Base-by-base conservation (phyloP, 1,284 basidiomycete genomes). In the Cryptococcus floricola region DNA sequence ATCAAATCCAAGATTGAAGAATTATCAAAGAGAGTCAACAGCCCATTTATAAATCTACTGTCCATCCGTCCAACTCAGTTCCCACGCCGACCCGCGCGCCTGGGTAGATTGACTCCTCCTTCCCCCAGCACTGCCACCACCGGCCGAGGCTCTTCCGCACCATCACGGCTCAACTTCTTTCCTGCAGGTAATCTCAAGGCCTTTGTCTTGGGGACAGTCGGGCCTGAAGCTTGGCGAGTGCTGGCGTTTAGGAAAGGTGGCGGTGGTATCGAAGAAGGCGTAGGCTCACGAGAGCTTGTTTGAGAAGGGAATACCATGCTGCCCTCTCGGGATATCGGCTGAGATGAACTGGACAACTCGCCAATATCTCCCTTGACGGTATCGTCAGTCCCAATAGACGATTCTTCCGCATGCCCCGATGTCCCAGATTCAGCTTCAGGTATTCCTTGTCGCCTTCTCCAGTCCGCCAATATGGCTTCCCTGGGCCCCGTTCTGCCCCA, bases 401-500 rank as follows among this genome's bases (percentile, higher is more conserved):
- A 10, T 34, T 34, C 31, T 10, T 34, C 31, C 31, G 31, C 31
- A 6, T 34, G 31, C 31, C 31, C 31, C 10, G 31, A 34, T 34
- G 10, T 28, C 27, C n/a, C 50, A 18, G 3, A 16, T n/a, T 52
- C 50, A 19, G n/a, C 42, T 44, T n/a, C 43, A 27, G 28, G 5
- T 34, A 48, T 19, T 14, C 27, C 54, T 41, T 50, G 13, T 28
- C 53, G 50, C 38, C 53, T 52, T 42, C 61, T 41, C 55, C 62
- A 61, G 12, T 48, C 51, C 7, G 60, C 68, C 52, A 71, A 63
- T 13, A 77, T 61, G n/a, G 57, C 60, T n/a, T 73, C 65, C 28
- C 76, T 58, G 4, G 71, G 65, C 31, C 69, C 67, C 0, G 74
- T 74, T 19, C 71, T 60, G 44, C 71, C 68, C 77, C 77, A 78